A percentile compares a stretch with the other conserved stretches of the same genome.
These are phyloP conservation scores for Periconia sp. DNA, from an alignment of 2,329 filamentous ascomycete genomes.

Conservation along the genomic window DNA sequence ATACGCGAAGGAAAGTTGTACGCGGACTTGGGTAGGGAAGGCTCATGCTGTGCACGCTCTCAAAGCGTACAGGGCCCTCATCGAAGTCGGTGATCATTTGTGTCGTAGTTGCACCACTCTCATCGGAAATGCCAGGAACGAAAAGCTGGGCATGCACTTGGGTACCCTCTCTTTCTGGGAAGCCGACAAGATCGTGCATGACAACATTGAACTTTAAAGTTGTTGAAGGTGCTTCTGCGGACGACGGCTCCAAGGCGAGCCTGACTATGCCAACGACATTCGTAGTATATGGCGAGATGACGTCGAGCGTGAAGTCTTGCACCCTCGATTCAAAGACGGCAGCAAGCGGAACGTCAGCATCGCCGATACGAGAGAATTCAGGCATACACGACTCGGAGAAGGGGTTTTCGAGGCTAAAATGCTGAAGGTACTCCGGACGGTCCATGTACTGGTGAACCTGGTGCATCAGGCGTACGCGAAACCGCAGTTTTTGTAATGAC, in stretches of 20 bases:
- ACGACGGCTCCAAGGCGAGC: conserved; percentile 90
- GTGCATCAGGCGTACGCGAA: conserved; percentile 88
- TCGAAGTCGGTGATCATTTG: conserved; percentile 95
- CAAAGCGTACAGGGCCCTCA: conserved; percentile 88
- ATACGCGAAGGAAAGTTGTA: conserved; percentile 79
- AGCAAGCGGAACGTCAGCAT: conserved; percentile 88
- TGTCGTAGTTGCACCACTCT: conserved; percentile 85
- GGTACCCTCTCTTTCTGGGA: conserved; percentile 92
- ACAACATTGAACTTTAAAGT: conserved; percentile 98
- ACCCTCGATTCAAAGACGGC: conserved; percentile 95
- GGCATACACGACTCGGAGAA: conserved; percentile 92
- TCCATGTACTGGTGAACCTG: conserved; percentile 97
- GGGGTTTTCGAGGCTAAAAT: conserved; percentile 90
- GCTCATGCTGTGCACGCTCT: conserved; percentile 98
- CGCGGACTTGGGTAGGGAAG: conserved; percentile 79
- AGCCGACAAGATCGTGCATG: conserved; percentile 94
- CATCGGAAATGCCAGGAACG: conserved; percentile 86
- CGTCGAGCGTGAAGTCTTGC: conserved; percentile 90
- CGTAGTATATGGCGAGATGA: conserved; percentile 89
- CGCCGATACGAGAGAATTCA: conserved; percentile 88
- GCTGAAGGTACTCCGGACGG: conserved; percentile 90
- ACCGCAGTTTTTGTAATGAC: conserved; percentile 91
- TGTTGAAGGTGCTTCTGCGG: conserved; percentile 86
- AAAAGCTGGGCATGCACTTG: conserved; percentile 98
- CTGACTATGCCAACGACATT: conserved; percentile 90